Conservation (phyloP, 2,329 filamentous ascomycete species). For the Boeremia exigua region DNA sequence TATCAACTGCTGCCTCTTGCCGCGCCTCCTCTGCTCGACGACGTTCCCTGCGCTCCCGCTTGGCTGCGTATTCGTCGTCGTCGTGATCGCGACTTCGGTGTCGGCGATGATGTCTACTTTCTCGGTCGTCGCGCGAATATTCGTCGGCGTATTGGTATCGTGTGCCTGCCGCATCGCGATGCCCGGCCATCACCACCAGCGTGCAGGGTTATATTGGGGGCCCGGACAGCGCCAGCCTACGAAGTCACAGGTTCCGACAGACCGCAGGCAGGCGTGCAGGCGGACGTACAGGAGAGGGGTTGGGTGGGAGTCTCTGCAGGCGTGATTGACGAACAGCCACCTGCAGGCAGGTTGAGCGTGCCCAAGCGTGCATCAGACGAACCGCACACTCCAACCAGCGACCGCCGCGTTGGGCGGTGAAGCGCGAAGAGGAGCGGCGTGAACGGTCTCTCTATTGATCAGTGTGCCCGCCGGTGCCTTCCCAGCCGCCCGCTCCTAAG, state of each 20-base stretch:
- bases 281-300: constrained; percentile 18
- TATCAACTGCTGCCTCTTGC: constrained; percentile 42
- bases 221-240: constrained; percentile 38
- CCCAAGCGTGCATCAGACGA: constrained; percentile 16
- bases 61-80: constrained; percentile 35
- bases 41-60: constrained; percentile 41
- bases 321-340: constrained; percentile 35
- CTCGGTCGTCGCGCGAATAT: constrained; percentile 34
- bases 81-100: constrained; percentile 34
- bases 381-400: constrained; percentile 22
- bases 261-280: constrained; percentile 44
- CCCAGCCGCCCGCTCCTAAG: constrained; percentile 26
- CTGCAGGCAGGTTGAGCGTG: constrained; percentile 18
- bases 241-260: constrained; percentile 38
- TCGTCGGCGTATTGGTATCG: constrained; percentile 40
- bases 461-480: constrained; percentile 20
- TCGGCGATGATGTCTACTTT: constrained; percentile 39
- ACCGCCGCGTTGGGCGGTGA: constrained; percentile 38
- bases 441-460: constrained; percentile 36
- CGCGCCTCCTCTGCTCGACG: constrained; percentile 37
- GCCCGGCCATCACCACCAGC: constrained; percentile 44
- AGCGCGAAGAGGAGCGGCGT: constrained; percentile 23
- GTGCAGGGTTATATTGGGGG: constrained; percentile 35
- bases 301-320: constrained; percentile 35
- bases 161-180: constrained; percentile 39